phyloP scores from a whole-genome alignment of 2,329 filamentous ascomycete genomes.

The Cladophialophora bantiana region DNA sequence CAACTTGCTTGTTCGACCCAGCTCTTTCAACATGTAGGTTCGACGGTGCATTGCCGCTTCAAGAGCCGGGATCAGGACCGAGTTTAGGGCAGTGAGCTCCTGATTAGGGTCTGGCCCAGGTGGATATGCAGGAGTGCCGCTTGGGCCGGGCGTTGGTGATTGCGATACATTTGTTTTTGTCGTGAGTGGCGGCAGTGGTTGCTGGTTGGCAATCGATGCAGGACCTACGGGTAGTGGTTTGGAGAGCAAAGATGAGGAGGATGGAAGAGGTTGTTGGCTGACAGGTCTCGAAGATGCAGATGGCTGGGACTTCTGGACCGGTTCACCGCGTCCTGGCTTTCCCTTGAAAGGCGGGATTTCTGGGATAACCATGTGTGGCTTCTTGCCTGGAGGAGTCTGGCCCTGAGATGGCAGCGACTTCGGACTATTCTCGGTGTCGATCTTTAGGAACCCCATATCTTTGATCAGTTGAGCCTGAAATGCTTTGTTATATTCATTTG shows the following conservation, averaged over 20 bases:
- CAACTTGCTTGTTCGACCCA: constrained; percentile 43
- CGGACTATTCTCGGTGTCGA: constrained; percentile 43
- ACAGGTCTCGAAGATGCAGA: constrained; percentile 39
- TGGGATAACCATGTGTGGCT: constrained; percentile 44
- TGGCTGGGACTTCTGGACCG: constrained; percentile 35
- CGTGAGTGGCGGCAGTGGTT: constrained; percentile 32
- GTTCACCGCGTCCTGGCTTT: constrained; percentile 39
- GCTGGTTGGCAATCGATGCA: constrained; percentile 31
- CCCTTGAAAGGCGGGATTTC: constrained; percentile 47
- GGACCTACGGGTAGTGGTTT: constrained; percentile 30
- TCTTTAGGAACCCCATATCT: constrained; percentile 50
- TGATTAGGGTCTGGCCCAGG: constrained; percentile 59
- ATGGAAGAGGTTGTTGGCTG: constrained; percentile 43
- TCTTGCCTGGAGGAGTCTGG: constrained; percentile 39
- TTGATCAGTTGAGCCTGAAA: constrained; percentile 52
- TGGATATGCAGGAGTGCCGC: constrained; percentile 23
- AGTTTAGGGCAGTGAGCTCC: constrained; percentile 85
- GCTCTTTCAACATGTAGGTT: constrained; percentile 60
- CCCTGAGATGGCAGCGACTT: constrained; percentile 24
- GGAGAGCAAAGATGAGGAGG: constrained; percentile 40
- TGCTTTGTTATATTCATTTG: constrained; percentile 51
- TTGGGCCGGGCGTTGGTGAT: constrained; percentile 36
- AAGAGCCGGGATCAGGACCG: constrained; percentile 90
- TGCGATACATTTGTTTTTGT: constrained; percentile 26
- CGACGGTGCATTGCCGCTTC: constrained; percentile 89